Evolutionary conservation across 1,284 basidiomycete species (phyloP), one percentile per base, ranked within the genome.

Genomic region (Pholiota adiposa): DNA sequence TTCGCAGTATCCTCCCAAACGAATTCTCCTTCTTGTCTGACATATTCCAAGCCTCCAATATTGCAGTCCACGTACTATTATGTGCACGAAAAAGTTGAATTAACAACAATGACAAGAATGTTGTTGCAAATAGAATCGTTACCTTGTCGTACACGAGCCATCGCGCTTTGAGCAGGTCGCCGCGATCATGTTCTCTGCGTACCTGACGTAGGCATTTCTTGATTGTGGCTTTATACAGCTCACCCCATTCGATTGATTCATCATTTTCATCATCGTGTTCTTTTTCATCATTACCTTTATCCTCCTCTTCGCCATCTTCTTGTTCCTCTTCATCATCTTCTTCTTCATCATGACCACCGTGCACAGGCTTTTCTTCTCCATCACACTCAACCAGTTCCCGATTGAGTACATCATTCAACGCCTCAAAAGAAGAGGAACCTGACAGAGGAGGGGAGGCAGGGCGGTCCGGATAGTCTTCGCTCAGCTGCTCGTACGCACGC

Each of bases 121-220:
- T n/a, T n/a, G n/a, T n/a, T n/a, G n/a, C n/a, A n/a, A n/a, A n/a
- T n/a, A n/a, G n/a, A n/a, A n/a, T n/a, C n/a, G n/a, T 25, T n/a
- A 52, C 51, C 51, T 52, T 38, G 19, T 40, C 36, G 40, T 52
- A 40, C 18, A 52, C 51, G 23, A 52, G 21, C 51, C 51, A 52
- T 40, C 34, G 31, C n/a, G 51, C 51, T n/a, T 27, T 18, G 21
- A 1, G n/a, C 51, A 29, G 40, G 3, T 36, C 51, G 18, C 23
- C 51, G 4, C 18, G 6, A n/a, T 36, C 51, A 18, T 52, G 51
- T 23, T 36, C 36, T 23, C 4, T 25, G 18, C 11, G 6, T 3
- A 52, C 21, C 14, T 16, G 5, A 23, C n/a, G n/a, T 18, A 52
- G 51, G 25, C 51, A 52, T 4, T 33, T n/a, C 1, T 40, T 19